A percentile compares a stretch with the other conserved stretches of the same genome.
Evolutionary conservation across 2,329 filamentous ascomycete species (phyloP).

Genomic region (Nemania diffusa): DNA sequence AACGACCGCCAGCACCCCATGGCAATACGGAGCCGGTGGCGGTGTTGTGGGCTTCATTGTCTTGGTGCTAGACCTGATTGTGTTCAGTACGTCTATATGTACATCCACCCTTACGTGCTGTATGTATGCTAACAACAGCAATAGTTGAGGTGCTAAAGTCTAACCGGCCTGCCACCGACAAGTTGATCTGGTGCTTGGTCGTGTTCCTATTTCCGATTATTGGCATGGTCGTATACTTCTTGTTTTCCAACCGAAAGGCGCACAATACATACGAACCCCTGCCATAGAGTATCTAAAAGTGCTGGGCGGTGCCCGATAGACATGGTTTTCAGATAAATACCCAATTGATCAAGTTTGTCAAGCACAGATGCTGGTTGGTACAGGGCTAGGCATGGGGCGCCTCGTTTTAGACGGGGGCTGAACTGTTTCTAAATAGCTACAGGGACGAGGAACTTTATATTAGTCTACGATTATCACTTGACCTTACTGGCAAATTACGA

Average conservation of each 20-base stretch:
- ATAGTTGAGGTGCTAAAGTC: conserved; percentile 73
- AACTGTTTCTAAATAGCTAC: too few relatives aligned
- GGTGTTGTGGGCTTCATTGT: conserved; percentile 71
- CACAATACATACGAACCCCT: conserved; percentile 55
- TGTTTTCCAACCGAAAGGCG: conserved; percentile 70
- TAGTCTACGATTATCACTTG: too few relatives aligned
- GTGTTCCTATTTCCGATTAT: conserved; percentile 73
- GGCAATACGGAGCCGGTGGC: conserved; percentile 70
- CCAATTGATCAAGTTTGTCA: too few relatives aligned
- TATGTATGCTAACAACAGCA: conserved; percentile 18
- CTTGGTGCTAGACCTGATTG: conserved; percentile 70
- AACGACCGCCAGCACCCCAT: conserved; percentile 55
- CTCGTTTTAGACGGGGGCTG: too few relatives aligned
- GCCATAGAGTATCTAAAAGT: conserved; percentile 7
- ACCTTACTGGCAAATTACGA: too few relatives aligned
- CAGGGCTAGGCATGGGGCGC: too few relatives aligned
- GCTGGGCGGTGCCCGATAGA: not conserved
- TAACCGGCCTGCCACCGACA: conserved; percentile 65
- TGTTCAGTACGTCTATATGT: conserved; percentile 63
- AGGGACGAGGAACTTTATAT: too few relatives aligned
- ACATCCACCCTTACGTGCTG: not conserved
- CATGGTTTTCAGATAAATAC: too few relatives aligned
- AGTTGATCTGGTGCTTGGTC: conserved; percentile 70
- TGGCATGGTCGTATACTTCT: conserved; percentile 70
- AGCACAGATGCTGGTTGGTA: too few relatives aligned